Evolutionary conservation across 2,329 filamentous ascomycete genomes (phyloP).

Genomic region (Rosellinia necatrix): DNA sequence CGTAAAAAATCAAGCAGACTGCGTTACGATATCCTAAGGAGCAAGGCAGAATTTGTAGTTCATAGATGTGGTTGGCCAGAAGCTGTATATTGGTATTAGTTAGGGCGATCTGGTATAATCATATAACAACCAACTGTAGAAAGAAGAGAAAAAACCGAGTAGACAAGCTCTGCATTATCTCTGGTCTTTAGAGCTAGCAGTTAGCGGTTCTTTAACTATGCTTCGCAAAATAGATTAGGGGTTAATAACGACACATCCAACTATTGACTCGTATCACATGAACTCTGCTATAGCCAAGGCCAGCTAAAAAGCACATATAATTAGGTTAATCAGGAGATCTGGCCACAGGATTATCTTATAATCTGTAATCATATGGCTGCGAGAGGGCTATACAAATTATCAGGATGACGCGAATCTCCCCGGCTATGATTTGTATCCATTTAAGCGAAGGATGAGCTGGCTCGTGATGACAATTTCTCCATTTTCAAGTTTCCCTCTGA

Average conservation of each 20-base stretch:
- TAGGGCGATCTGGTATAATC: too few relatives aligned
- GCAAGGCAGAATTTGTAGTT: constrained; percentile 8
- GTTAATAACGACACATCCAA: background rate
- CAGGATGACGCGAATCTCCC: background rate
- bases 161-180: too few relatives aligned
- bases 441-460: constrained; percentile 1
- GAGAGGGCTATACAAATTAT: background rate
- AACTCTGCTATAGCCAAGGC: constrained; percentile 5
- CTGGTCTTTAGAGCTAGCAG: too few relatives aligned
- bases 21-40: constrained; percentile 6
- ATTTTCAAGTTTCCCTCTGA: background rate
- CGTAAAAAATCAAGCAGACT: constrained; percentile 10
- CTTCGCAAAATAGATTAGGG: too few relatives aligned
- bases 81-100: background rate
- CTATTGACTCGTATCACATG: background rate
- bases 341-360: background rate
- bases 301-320: background rate
- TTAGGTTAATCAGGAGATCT: constrained; percentile 3
- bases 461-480: background rate
- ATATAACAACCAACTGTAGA: too few relatives aligned
- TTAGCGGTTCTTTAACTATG: too few relatives aligned
- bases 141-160: too few relatives aligned
- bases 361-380: background rate
- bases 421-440: background rate
- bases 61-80: constrained; percentile 8